Evolutionary conservation across 768 basidiomycete species (phyloP).

Genomic region (Lactarius deliciosus): DNA sequence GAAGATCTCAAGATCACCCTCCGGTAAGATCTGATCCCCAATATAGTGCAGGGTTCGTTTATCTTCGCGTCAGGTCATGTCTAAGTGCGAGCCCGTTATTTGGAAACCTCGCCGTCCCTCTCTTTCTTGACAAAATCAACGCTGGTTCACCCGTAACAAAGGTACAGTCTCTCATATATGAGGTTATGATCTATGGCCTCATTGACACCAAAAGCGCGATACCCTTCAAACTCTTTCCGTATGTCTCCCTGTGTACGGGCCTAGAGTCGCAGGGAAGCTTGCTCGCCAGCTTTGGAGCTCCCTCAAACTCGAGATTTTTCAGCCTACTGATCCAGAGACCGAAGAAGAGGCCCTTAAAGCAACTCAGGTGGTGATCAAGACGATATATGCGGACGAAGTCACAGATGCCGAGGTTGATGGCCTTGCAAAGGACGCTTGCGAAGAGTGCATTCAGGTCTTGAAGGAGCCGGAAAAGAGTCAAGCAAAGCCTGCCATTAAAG

Average conservation of each 20-base stretch:
- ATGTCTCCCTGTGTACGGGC: constrained; percentile 86
- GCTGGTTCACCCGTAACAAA: constrained; percentile 81
- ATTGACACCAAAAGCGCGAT: constrained; percentile 62
- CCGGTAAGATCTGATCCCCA: constrained; percentile 43
- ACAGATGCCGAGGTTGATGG: constrained; percentile 46
- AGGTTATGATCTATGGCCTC: constrained; percentile 11
- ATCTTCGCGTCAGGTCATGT: constrained; percentile 49
- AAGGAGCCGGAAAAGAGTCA: constrained; percentile 93
- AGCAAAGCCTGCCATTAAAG: constrained; percentile 83
- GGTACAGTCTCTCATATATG: constrained; percentile 43
- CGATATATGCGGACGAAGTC: constrained; percentile 55
- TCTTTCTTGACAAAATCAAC: constrained; percentile 89
- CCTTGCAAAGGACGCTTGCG: constrained; percentile 70
- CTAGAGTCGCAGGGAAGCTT: constrained; percentile 53
- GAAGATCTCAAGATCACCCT: constrained; percentile 80
- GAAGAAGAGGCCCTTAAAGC: constrained; percentile 74
- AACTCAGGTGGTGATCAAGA: constrained; percentile 67
- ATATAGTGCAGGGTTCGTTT: background rate
- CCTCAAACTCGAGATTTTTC: constrained; percentile 93
- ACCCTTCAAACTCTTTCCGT: constrained; percentile 72
- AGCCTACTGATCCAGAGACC: constrained; percentile 77
- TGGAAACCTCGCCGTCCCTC: constrained; percentile 78
- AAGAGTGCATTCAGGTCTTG: constrained; percentile 77
- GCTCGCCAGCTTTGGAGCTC: constrained; percentile 87
- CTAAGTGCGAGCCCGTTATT: constrained; percentile 79